Evolutionary conservation across 768 basidiomycete species (phyloP).

Genomic region (Mycena sanguinolenta): DNA sequence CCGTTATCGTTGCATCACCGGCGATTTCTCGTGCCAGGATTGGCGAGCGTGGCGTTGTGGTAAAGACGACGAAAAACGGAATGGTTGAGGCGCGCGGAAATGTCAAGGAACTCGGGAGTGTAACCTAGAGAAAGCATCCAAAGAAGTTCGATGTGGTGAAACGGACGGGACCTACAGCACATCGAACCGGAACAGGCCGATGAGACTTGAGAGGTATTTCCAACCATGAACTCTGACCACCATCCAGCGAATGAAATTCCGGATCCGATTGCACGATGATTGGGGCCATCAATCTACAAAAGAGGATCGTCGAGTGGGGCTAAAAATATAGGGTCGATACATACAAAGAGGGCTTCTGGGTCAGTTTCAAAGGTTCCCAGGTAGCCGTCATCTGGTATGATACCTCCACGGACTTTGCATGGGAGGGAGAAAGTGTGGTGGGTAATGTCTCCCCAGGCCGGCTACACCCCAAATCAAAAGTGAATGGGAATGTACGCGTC

Average conservation of each 20-base stretch:
- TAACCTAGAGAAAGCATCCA: constrained; percentile 46
- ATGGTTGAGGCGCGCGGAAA: constrained; percentile 57
- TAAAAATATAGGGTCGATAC: constrained; percentile 26
- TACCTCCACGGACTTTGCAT: constrained; percentile 38
- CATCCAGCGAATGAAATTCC: constrained; percentile 56
- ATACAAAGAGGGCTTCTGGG: constrained; percentile 49
- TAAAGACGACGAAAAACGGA: constrained; percentile 63
- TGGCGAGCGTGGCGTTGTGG: constrained; percentile 53
- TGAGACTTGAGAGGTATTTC: constrained; percentile 58
- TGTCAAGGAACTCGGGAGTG: constrained; percentile 54
- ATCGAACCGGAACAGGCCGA: constrained; percentile 56
- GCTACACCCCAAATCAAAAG: constrained; percentile 55
- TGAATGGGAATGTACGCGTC: constrained; percentile 43
- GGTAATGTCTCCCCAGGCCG: constrained; percentile 51
- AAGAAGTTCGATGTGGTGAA: neutral
- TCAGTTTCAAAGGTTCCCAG: constrained; percentile 54
- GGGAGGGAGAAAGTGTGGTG: constrained; percentile 38
- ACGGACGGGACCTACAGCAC: constrained; percentile 53
- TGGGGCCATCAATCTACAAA: constrained; percentile 56
- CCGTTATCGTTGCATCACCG: constrained; percentile 58
- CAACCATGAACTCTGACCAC: constrained; percentile 57
- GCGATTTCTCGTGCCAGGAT: constrained; percentile 60
- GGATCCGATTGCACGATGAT: constrained; percentile 57
- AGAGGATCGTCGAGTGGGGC: constrained; percentile 7
- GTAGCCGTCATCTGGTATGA: constrained; percentile 55